Evolutionary conservation across 306 rosid species (phyloP).

Genomic region (Senna siamea): DNA sequence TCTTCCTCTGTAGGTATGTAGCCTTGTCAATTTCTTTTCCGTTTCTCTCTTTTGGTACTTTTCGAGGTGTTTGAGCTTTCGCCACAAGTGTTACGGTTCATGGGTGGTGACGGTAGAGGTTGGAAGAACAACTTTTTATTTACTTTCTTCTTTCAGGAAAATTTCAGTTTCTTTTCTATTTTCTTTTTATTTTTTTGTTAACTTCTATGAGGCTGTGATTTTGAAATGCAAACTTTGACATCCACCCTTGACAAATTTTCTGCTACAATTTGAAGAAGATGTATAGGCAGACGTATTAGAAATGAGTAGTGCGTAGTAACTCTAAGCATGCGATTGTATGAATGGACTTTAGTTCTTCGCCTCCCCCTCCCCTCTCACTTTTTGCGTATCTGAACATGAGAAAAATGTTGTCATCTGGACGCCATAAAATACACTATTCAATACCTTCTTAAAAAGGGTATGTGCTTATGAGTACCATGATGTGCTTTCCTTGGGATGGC

Average conservation of each 20-base stretch:
- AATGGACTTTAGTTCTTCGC: no score
- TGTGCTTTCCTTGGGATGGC: neutral
- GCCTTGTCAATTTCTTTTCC: neutral
- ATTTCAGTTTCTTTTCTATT: neutral
- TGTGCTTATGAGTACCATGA: neutral
- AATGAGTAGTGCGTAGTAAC: no score
- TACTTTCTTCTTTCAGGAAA: neutral
- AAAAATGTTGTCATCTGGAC: no score
- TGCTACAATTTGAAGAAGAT: neutral
- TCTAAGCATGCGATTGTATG: no score
- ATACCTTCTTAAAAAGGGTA: neutral
- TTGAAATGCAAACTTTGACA: neutral
- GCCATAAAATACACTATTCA: neutral
- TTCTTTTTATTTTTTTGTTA: neutral
- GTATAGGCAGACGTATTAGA: no score
- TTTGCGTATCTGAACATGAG: no score
- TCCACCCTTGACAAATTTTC: neutral
- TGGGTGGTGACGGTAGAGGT: no score
- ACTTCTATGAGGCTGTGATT: neutral
- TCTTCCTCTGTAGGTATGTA: constrained; percentile 89
- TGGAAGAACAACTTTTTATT: neutral
- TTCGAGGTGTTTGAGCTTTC: no score
- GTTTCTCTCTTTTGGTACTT: neutral
- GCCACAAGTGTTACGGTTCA: no score
- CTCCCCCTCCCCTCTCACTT: no score